Conservation (phyloP, 495 filamentous ascomycete species). For the Xylaria castorea region DNA sequence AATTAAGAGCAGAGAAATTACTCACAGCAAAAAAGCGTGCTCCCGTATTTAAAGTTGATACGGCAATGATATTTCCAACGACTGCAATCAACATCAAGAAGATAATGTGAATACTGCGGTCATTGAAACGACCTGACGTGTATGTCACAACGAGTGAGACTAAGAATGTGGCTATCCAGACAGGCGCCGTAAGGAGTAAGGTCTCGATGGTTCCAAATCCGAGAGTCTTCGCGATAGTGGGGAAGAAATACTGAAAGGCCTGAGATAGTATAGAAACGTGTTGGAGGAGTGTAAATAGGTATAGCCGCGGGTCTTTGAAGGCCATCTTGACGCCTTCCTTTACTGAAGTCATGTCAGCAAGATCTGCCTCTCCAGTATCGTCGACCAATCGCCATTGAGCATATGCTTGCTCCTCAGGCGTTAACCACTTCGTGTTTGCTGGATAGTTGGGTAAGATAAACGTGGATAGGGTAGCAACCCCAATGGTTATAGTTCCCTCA, state of each 20-base stretch:
- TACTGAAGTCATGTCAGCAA: slow-evolving; percentile 35
- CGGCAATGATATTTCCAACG: slow-evolving; percentile 58
- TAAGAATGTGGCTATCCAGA: slow-evolving; percentile 48
- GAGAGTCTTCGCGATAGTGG: slow-evolving; percentile 59
- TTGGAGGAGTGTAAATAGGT: slow-evolving; percentile 55
- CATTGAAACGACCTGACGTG: slow-evolving; percentile 47
- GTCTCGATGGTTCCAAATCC: slow-evolving; percentile 59
- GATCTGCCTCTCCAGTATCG: slow-evolving; percentile 50
- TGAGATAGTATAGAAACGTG: slow-evolving; percentile 50
- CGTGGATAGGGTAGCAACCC: slow-evolving; percentile 43
- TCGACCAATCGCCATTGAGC: slow-evolving; percentile 50
- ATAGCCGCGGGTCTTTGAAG: slow-evolving; percentile 50
- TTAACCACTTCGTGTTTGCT: slow-evolving; percentile 50
- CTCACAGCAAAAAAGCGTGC: slow-evolving; percentile 55
- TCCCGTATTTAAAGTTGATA: slow-evolving; percentile 50
- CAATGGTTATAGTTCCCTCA: slow-evolving; percentile 52
- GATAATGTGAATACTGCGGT: slow-evolving; percentile 53
- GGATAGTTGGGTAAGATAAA: slow-evolving; percentile 55
- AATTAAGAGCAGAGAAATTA: neutral
- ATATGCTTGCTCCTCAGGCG: slow-evolving; percentile 48
- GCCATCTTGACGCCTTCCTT: slow-evolving; percentile 50
- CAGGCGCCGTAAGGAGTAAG: slow-evolving; percentile 59
- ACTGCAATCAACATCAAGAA: slow-evolving; percentile 53
- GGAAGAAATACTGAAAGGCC: slow-evolving; percentile 61
- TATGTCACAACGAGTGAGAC: slow-evolving; percentile 47